Evolutionary conservation across 2,329 filamentous ascomycete species (phyloP).

Genomic region (Botrytis porri): DNA sequence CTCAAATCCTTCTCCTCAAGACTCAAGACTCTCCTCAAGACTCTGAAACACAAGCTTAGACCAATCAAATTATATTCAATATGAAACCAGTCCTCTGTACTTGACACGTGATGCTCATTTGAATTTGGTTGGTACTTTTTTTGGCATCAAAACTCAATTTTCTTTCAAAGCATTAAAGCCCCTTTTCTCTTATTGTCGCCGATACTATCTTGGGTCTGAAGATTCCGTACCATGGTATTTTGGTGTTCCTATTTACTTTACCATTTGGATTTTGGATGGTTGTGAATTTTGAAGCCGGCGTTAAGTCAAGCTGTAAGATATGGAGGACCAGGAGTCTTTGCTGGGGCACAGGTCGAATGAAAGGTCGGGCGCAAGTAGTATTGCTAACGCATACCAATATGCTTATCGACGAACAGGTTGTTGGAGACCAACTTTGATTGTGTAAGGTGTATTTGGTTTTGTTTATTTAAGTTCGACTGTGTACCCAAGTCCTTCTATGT

Average conservation of each 20-base stretch:
- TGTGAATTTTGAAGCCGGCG: background rate
- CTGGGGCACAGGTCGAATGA: conserved; percentile 8
- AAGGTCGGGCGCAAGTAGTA: background rate
- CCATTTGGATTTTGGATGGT: background rate
- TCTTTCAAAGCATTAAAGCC: background rate
- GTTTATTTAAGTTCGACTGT: background rate
- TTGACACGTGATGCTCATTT: conserved; percentile 1
- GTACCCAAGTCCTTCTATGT: background rate
- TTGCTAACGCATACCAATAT: conserved; percentile 12
- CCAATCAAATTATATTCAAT: background rate
- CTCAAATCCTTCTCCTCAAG: background rate
- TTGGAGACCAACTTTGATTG: conserved; percentile 4
- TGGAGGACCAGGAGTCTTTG: conserved; percentile 21
- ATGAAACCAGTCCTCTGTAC: background rate
- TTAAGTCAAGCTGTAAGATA: background rate
- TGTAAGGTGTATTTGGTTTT: background rate
- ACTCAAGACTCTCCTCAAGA: background rate
- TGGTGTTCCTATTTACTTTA: background rate
- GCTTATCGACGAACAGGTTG: background rate
- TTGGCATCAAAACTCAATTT: background rate
- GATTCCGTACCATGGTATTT: background rate
- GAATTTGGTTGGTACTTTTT: background rate
- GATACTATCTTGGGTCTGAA: background rate
- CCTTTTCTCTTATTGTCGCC: background rate
- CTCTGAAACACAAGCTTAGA: background rate